Evolutionary conservation across 2,329 filamentous ascomycete genomes (phyloP), one percentile per base, ranked within the genome.

Genomic region (Fusarium sp.): DNA sequence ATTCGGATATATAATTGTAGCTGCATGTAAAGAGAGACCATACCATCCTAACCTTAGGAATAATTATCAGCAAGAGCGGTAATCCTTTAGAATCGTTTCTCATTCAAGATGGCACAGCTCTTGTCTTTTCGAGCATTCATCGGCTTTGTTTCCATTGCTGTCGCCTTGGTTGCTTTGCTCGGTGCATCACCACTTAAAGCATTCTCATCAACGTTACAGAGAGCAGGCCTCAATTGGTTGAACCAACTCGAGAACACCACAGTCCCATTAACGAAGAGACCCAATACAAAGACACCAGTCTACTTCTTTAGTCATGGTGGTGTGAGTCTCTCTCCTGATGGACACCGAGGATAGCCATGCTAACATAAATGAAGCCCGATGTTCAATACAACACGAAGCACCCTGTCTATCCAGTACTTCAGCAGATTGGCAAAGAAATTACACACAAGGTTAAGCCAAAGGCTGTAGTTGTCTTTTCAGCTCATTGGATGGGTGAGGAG

Each of bases 401-500:
- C 74, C 89, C 90, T 2, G 91, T 87, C 11, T 92, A 90, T 71
- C 75, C 81, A 6, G 81, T 90, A 55, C 85, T 94, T 6, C 85
- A 89, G 69, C 76, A 82, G 24, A 89, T 93, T 52, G 91, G 91
- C 41, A 82, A 77, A 9, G 90, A 93, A 72, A 92, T 94, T 74
- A 92, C 90, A 1, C 81, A 85, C 28, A 86, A 87, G 64, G 87
- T 93, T 43, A 90, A 89, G 71, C 91, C 91, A 3, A 89, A 87
- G 65, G 92, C 90, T 3, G 84, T 94, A 17, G 87, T 94, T 1
- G 89, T 93, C 26, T 90, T 94, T 75, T 93, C 91, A 1, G 92
- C 90, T 1, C 91, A 94, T 77, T 94, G 92, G 91, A 89, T 92
- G 78, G 88, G 84, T 45, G 79, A 74, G 55, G 78, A 79, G 39